Percentiles rank a stretch among this genome's conserved stretches.
Evolutionary conservation across 257 asterid species (phyloP).

Genomic region (Lithospermum erythrorhizon): DNA sequence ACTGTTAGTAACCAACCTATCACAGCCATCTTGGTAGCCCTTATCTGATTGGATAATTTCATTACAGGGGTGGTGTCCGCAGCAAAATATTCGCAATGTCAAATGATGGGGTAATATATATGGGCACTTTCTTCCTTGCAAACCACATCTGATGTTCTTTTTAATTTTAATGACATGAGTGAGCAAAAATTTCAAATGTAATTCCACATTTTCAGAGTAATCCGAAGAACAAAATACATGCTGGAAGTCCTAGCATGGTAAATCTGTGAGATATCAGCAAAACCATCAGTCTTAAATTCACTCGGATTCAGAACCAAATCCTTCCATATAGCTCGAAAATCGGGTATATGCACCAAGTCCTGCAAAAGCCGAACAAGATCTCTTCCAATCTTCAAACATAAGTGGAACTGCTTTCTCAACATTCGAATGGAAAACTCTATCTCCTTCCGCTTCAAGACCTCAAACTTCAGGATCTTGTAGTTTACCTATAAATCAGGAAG

Average conservation of each 20-base stretch:
- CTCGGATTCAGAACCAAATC: constrained; percentile 51
- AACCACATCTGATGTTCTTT: constrained; percentile 70
- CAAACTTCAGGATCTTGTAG: constrained; percentile 28
- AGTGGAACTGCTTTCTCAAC: constrained; percentile 43
- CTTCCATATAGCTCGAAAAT: constrained; percentile 58
- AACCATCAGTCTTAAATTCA: constrained; percentile 31
- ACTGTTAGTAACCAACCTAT: constrained; percentile 63
- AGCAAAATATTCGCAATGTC: constrained; percentile 80
- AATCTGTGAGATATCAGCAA: constrained; percentile 39
- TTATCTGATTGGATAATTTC: constrained; percentile 46
- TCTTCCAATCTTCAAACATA: constrained; percentile 72
- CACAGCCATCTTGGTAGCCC: constrained; percentile 67
- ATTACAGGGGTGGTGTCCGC: constrained; percentile 62
- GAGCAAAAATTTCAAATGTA: constrained; percentile 63
- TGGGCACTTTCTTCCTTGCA: constrained; percentile 49
- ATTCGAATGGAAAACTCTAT: constrained; percentile 42
- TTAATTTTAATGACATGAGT: constrained; percentile 53
- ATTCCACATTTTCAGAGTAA: constrained; percentile 84
- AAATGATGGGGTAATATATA: too few species aligned
- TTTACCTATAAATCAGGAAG: constrained; percentile 47
- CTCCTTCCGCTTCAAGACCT: constrained; percentile 47
- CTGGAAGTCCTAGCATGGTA: constrained; percentile 42
- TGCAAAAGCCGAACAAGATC: constrained; percentile 79
- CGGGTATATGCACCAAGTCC: constrained; percentile 61
- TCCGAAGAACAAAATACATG: constrained; percentile 54